Evolutionary conservation across 495 filamentous ascomycete genomes (phyloP).

Genomic region (Annulohypoxylon stygium): DNA sequence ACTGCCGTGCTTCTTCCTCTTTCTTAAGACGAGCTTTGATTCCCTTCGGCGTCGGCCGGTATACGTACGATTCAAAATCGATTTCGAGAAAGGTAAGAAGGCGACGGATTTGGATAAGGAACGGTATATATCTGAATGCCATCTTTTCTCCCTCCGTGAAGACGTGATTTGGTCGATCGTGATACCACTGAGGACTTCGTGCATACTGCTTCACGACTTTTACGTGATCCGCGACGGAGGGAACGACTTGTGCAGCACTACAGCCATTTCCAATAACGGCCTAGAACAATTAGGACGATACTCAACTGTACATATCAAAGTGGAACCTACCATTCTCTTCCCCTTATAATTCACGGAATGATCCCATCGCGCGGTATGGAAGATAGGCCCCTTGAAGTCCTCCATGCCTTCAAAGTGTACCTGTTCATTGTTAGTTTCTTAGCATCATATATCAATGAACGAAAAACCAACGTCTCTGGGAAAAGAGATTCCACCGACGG

Average conservation of each 20-base stretch:
- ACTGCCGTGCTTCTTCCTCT: not conserved
- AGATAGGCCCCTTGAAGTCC: not conserved
- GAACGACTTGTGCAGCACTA: not conserved
- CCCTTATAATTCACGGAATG: slow-evolving; percentile 3
- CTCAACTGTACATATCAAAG: not conserved
- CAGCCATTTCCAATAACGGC: slow-evolving; percentile 2
- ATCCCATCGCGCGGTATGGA: slow-evolving; percentile 5
- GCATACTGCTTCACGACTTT: not conserved
- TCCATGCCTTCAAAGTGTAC: not conserved
- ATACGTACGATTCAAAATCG: not conserved
- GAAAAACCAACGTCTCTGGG: not conserved
- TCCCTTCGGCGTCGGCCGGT: not conserved
- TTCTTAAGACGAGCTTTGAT: not conserved
- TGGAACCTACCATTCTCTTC: not conserved
- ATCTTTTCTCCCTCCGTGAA: not conserved
- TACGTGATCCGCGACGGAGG: not conserved
- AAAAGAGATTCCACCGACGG: not conserved
- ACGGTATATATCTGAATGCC: not conserved
- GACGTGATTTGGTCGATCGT: not conserved
- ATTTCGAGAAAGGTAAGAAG: not conserved
- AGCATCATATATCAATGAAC: not conserved
- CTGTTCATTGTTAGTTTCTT: not conserved
- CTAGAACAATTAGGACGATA: not conserved
- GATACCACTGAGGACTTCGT: not conserved
- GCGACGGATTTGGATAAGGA: not conserved